Base-by-base conservation (phyloP, 139 green algal genomes). In the Ettlia oleoabundans region DNA sequence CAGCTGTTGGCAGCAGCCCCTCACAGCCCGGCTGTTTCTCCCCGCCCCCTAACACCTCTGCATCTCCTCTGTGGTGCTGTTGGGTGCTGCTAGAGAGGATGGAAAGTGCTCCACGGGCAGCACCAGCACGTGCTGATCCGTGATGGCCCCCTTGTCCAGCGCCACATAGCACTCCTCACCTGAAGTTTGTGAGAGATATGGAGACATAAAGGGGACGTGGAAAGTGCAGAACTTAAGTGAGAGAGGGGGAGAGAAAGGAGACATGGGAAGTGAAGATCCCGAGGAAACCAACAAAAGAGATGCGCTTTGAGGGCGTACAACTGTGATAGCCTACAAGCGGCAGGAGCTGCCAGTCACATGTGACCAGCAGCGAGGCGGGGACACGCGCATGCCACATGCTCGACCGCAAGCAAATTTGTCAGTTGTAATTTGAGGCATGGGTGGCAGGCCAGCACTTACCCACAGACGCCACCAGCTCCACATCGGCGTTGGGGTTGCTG, bases 61-160 rank as follows among this genome's bases (percentile, higher is more conserved):
- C 85, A 95, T 80, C 88, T 95, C 93, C 4, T 82, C 85, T 53
- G 83, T 89, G 26, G 68, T 80, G 7, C n/a, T 38, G 4, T 82
- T 18, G 30, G 91, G 84, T 58, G 96, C 73, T 8, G 80, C 58
- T n/a, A 92, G 80, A 15, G 67, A 84, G 78, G 66, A 92, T 22
- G 94, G 87, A 73, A 89, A 91, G 88, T 99, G 96, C 80, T 98
- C 96, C 38, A 98, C 93, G 30, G 96, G 95, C 32, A 99, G 87
- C 32, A 98, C 66, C 63, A 98, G 89, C 72, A 92, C 89, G 86
- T 98, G 96, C 22, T 88, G n/a, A 4, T 87, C 77, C 3, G 68
- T 89, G 86, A 98, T 95, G 65, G 92, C 83, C 1, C 92, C 95
- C 88, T 98, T 97, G 88, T 97, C 95, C 63, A 97, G 42, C 2